Base-by-base conservation (phyloP, 306 rosid species). In the Calophaca sinica region DNA sequence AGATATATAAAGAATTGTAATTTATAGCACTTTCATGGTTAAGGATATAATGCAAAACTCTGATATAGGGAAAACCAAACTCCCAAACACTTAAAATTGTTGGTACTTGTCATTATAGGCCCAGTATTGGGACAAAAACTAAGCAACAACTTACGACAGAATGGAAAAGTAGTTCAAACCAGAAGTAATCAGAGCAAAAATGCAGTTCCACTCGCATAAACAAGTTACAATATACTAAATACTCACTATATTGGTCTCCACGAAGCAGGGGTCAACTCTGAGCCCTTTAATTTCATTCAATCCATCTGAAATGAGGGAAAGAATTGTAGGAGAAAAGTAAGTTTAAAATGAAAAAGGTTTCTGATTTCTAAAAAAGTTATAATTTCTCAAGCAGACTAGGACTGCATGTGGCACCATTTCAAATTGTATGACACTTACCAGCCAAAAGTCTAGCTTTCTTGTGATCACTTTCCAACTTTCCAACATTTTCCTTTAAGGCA, bases 191-290 rank as follows among this genome's bases (percentile, higher is more conserved):
- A 57, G 12, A 79, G 70, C 29, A 78, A 62, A 32, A 50, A 33
- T 42, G 62, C 51, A 45, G 50, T 73, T 73, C 29, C 38, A 46
- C 44, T 62, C 33, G 7, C 20, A 28, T 41, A 65, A 20, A 50
- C 32, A 32, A 14, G 54, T 57, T 3, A 26, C 46, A 52, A 9
- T 15, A 14, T 38, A n/a, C 66, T 9, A 48, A 14, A 70, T 75
- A 89, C 97, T 89, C 78, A 91, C 98, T 4, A 94, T 91, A 74
- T 94, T 94, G 83, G 96, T 91, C 84, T 91, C 89, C 32, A 86
- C 90, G 0, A 87, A 74, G 15, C 55, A 13, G 5, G 67, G 59
- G 73, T 94, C 88, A n/a, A 91, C 81, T 12, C 53, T 79, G 31
- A 91, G 77, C 81, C 89, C 96, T 75, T 87, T 81, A 64, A 91